Base-by-base conservation (phyloP, 306 rosid genomes). In the Crataegus laevigata region DNA sequence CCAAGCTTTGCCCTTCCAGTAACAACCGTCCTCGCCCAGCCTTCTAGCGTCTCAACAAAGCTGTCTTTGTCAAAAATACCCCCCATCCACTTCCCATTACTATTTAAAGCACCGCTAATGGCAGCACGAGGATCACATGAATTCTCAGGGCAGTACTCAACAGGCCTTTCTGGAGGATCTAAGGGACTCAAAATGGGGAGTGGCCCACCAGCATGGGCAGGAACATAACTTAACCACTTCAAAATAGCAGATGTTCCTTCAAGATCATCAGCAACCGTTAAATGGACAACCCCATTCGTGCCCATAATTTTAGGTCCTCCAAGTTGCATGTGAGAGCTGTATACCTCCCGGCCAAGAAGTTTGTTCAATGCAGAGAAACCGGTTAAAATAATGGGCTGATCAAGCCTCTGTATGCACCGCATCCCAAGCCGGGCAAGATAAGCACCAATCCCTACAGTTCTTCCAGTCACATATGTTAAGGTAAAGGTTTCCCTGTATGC, bases 261-360 rank as follows among this genome's bases (percentile, higher is more conserved):
- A 72, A 94, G 98, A 84, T 94, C 98, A 69, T 94, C 91, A 1
- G 91, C 87, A 72, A 94, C 98, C 8, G 98, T 94, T 57, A 94
- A 93, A 89, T 94, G 98, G 73, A 94, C 98, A 32, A 94, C 98
- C 81, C 97, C 98, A 82, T 94, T 94, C 4, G 98, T 94, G 71
- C 96, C 96, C 98, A 94, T 94, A 74, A 94, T 92, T 84, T 94
- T 94, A 15, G 98, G 98, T 77, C 98, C 98, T 75, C 98, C 98
- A 25, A 94, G 93, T 82, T 94, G 98, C 98, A 94, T 94, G 87
- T 94, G 98, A n/a, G 98, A 94, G 87, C 98, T 94, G 86, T 94
- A 94, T 29, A 94, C 98, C 86, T 94, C 98, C 75, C 98, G 87
- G 60, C 98, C 98, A 77, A 94, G 98, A 67, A 94, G 96, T 82